Conservation (phyloP, 208 protist genomes). For the Cochliopodium minus region DNA sequence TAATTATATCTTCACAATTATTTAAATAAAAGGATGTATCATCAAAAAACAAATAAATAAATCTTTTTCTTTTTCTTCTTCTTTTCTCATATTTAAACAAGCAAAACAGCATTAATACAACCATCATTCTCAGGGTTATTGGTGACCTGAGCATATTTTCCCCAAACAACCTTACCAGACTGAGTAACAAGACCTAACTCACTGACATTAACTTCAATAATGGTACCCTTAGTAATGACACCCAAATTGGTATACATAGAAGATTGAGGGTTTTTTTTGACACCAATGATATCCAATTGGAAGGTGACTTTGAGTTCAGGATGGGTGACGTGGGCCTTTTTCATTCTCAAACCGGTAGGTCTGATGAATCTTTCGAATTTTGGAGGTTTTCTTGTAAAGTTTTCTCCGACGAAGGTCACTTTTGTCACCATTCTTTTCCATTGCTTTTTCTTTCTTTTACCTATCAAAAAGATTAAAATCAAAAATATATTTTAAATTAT, state of each 20-base stretch:
- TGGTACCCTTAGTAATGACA: slow-evolving; percentile 99
- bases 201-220: slow-evolving; percentile 99
- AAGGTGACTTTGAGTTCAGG: slow-evolving; percentile 98
- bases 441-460: slow-evolving; percentile 59
- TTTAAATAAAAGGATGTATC: too few species aligned
- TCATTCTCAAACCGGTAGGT: slow-evolving; percentile 90
- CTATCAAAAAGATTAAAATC: neutral
- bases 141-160: slow-evolving; percentile 97
- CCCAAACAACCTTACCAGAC: slow-evolving; percentile 93
- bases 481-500: too few species aligned
- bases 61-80: too few species aligned
- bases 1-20: too few species aligned
- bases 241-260: slow-evolving; percentile 95
- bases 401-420: slow-evolving; percentile 95
- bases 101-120: slow-evolving; percentile 97
- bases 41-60: too few species aligned
- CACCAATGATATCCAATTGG: slow-evolving; percentile 92
- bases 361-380: slow-evolving; percentile 99
- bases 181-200: slow-evolving; percentile 98
- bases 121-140: slow-evolving; percentile 99
- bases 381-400: slow-evolving; percentile 97
- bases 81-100: slow-evolving; percentile 91
- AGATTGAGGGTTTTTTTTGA: slow-evolving; percentile 98
- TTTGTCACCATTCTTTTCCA: slow-evolving; percentile 99
- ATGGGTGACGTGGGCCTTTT: slow-evolving; percentile 99